A percentile compares a stretch with the other conserved stretches of the same genome.
phyloP scores from a whole-genome alignment of 345 rosid genomes.

The Cardamine chenopodiifolia region DNA sequence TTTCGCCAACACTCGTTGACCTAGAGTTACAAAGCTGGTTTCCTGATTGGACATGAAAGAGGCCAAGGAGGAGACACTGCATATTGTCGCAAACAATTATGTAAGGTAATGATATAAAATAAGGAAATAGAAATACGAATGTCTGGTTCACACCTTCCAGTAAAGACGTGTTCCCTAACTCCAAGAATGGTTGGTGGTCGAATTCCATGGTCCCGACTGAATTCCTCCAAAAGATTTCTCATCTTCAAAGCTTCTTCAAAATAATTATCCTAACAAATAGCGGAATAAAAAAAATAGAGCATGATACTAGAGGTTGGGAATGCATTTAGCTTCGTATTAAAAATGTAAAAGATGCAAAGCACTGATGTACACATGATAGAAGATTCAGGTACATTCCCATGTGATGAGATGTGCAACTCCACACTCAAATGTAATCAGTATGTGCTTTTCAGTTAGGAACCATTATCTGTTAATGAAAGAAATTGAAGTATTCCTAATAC shows the following conservation, averaged over 20 bases:
- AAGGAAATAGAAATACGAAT: slow-evolving; percentile 15
- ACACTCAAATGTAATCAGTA: slow-evolving; percentile 20
- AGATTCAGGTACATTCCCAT: slow-evolving; percentile 26
- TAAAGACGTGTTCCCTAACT: slow-evolving; percentile 94
- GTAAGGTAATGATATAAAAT: background rate
- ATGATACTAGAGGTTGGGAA: slow-evolving; percentile 22
- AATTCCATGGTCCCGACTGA: slow-evolving; percentile 78
- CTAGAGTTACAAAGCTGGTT: slow-evolving; percentile 89
- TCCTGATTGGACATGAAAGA: slow-evolving; percentile 97
- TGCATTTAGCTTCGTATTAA: slow-evolving; percentile 21
- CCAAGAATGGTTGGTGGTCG: slow-evolving; percentile 97
- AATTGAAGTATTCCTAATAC: background rate
- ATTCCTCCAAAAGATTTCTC: slow-evolving; percentile 97
- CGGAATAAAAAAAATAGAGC: background rate
- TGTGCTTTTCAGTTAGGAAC: slow-evolving; percentile 9
- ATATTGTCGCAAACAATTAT: slow-evolving; percentile 32
- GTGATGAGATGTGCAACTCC: slow-evolving; percentile 21
- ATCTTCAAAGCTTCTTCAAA: slow-evolving; percentile 98
- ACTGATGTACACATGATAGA: slow-evolving; percentile 23
- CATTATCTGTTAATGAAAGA: slow-evolving; percentile 18
- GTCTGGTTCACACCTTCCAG: slow-evolving; percentile 70
- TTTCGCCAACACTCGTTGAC: slow-evolving; percentile 93
- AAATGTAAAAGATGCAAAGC: slow-evolving; percentile 12
- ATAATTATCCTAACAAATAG: slow-evolving; percentile 75
- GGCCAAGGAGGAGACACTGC: slow-evolving; percentile 97